Evolutionary conservation across 2,329 filamentous ascomycete genomes (phyloP).

Genomic region (Simplicillium aogashimaense): DNA sequence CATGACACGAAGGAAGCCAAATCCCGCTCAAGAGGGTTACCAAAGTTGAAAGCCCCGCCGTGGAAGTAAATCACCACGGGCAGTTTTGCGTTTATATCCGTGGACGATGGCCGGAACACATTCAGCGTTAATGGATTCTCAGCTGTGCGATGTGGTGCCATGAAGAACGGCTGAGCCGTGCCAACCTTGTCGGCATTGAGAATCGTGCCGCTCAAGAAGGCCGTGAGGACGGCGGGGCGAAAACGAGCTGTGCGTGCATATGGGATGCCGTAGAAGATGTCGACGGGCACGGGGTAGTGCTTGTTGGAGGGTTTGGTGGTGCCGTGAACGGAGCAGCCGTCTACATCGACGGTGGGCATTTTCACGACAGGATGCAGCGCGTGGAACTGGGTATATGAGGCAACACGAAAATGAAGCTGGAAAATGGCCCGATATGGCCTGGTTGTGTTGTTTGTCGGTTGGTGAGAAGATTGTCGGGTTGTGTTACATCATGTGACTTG

Average conservation of each 20-base stretch:
- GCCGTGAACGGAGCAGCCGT: constrained; percentile 14
- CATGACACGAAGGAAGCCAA: constrained; percentile 52
- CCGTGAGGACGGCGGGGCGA: constrained; percentile 26
- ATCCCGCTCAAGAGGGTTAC: constrained; percentile 43
- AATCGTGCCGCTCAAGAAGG: constrained; percentile 5
- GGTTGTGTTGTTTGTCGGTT: no score
- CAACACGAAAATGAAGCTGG: not conserved
- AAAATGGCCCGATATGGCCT: no score
- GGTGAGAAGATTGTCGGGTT: not conserved
- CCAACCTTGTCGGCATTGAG: constrained; percentile 26
- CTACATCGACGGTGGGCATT: constrained; percentile 10
- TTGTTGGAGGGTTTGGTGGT: constrained; percentile 10
- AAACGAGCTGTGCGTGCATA: constrained; percentile 39
- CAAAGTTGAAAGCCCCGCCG: constrained; percentile 52
- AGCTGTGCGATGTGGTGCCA: constrained; percentile 18
- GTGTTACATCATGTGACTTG: constrained; percentile 3
- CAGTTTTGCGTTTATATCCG: constrained; percentile 11
- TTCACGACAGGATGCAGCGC: no score
- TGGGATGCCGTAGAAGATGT: constrained; percentile 39
- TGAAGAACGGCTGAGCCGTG: constrained; percentile 11
- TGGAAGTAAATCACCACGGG: constrained; percentile 52
- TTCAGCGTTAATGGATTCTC: constrained; percentile 47
- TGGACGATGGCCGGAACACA: constrained; percentile 30
- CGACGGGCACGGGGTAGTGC: constrained; percentile 28
- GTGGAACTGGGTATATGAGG: no score